A percentile compares a stretch with the other conserved stretches of the same genome.
phyloP scores from a whole-genome alignment of 2,329 filamentous ascomycete genomes.

The Colletotrichum lini region DNA sequence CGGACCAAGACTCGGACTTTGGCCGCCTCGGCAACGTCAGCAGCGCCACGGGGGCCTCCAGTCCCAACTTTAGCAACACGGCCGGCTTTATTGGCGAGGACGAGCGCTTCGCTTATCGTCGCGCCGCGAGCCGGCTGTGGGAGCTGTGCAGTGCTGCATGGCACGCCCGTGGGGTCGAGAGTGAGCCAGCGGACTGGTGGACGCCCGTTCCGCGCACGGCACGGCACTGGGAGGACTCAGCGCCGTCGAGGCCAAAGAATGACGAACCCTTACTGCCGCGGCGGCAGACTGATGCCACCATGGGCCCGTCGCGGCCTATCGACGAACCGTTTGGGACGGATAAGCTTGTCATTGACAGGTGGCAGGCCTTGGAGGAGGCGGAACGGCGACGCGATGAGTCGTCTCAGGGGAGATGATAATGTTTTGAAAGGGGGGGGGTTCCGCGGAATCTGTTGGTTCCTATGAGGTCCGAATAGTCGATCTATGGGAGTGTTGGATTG shows the following conservation, averaged over 20 bases:
- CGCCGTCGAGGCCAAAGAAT: slow-evolving; percentile 34
- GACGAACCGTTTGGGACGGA: slow-evolving; percentile 54
- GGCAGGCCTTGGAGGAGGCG: slow-evolving; percentile 52
- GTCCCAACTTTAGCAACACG: slow-evolving; percentile 77
- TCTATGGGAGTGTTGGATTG: neutral
- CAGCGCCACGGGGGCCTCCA: slow-evolving; percentile 41
- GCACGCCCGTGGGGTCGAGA: slow-evolving; percentile 71
- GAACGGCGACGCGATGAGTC: slow-evolving; percentile 30
- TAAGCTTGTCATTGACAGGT: slow-evolving; percentile 51
- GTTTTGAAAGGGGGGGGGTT: no score
- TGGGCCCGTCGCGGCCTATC: slow-evolving; percentile 47
- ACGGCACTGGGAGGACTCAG: slow-evolving; percentile 75
- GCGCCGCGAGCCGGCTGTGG: slow-evolving; percentile 84
- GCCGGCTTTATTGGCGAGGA: slow-evolving; percentile 83
- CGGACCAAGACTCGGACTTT: slow-evolving; percentile 72
- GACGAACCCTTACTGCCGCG: slow-evolving; percentile 12
- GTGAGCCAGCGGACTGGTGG: slow-evolving; percentile 66
- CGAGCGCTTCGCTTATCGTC: slow-evolving; percentile 85
- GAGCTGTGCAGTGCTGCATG: slow-evolving; percentile 82
- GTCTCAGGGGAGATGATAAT: neutral
- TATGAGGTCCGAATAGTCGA: neutral
- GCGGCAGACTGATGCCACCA: slow-evolving; percentile 25
- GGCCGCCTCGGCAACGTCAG: slow-evolving; percentile 51
- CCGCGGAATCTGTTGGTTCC: no score
- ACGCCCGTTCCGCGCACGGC: slow-evolving; percentile 74